phyloP scores from a whole-genome alignment of 306 rosid genomes.

The Cucumis hystrix region DNA sequence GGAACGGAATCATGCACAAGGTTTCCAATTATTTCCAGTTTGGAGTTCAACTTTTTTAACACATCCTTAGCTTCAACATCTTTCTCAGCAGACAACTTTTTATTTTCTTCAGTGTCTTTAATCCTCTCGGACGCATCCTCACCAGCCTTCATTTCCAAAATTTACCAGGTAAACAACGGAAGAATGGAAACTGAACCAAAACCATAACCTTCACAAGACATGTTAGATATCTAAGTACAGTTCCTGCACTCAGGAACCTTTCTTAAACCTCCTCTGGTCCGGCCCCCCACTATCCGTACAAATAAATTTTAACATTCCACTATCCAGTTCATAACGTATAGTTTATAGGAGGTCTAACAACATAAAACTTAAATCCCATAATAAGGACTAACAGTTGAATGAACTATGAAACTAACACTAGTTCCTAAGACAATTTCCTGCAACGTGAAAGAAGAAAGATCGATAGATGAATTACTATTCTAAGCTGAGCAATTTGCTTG shows the following conservation, averaged over 20 bases:
- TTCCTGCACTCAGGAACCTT: no score
- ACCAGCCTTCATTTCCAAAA: conserved; percentile 5
- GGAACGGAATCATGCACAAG: conserved; percentile 90
- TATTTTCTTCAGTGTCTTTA: conserved; percentile 47
- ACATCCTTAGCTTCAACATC: conserved; percentile 67
- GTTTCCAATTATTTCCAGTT: conserved; percentile 69
- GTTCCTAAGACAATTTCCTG: neutral
- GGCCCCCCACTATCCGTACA: no score
- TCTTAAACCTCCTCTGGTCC: no score
- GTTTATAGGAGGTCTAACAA: no score
- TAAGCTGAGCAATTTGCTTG: conserved; percentile 59
- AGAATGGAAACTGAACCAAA: neutral
- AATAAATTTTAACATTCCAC: no score
- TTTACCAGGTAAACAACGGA: neutral
- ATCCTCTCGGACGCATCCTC: conserved; percentile 47
- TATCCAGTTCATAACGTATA: no score
- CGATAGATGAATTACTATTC: conserved; percentile 27
- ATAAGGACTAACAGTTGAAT: no score
- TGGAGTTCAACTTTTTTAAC: conserved; percentile 31
- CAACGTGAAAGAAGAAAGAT: neutral
- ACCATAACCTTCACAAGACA: neutral
- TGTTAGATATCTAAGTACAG: no score
- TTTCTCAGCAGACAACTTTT: conserved; percentile 48
- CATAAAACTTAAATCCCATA: neutral
- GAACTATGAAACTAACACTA: neutral